These are phyloP conservation scores for Phytomonas sp. DNA, from an alignment of 208 protist genomes.

Conservation along the genomic window DNA sequence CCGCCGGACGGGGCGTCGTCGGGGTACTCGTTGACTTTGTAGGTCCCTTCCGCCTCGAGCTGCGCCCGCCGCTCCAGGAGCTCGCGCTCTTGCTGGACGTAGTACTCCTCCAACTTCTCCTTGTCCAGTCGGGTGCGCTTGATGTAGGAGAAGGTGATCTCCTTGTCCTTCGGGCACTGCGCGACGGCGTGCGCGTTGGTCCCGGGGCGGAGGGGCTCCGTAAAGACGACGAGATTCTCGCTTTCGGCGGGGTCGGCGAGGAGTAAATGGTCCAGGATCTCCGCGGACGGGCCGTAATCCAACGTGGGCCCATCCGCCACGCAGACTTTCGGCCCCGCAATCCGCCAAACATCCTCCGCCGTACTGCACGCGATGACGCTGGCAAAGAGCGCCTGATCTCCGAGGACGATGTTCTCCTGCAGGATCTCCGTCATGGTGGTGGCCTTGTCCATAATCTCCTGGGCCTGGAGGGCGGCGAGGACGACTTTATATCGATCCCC, in stretches of 20 bases:
- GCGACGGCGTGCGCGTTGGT: constrained; percentile 49
- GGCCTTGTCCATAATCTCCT: constrained; percentile 71
- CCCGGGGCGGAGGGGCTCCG: constrained; percentile 28
- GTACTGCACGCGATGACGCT: constrained; percentile 72
- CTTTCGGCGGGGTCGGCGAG: constrained; percentile 18
- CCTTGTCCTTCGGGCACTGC: constrained; percentile 22
- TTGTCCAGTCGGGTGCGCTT: constrained; percentile 49
- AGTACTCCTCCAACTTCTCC: constrained; percentile 85
- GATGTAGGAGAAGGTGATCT: constrained; percentile 28
- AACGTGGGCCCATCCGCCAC: constrained; percentile 69
- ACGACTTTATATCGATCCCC: constrained; percentile 78
- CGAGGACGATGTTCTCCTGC: constrained; percentile 63
- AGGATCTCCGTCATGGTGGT: constrained; percentile 79
- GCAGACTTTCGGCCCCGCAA: constrained; percentile 61
- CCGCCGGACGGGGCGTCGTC: constrained; percentile 19
- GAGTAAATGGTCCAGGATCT: constrained; percentile 51
- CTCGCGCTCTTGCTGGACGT: constrained; percentile 57
- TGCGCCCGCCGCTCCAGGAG: constrained; percentile 36
- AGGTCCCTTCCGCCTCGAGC: constrained; percentile 30
- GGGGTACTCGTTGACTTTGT: constrained; percentile 31
- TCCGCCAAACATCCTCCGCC: constrained; percentile 46
- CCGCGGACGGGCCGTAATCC: constrained; percentile 64
- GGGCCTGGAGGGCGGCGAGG: constrained; percentile 58
- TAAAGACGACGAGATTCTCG: constrained; percentile 67
- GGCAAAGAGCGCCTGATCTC: constrained; percentile 58